These are phyloP conservation scores for Solanum medicagineum DNA, from an alignment of 257 asterid species.

Conservation along the genomic window DNA sequence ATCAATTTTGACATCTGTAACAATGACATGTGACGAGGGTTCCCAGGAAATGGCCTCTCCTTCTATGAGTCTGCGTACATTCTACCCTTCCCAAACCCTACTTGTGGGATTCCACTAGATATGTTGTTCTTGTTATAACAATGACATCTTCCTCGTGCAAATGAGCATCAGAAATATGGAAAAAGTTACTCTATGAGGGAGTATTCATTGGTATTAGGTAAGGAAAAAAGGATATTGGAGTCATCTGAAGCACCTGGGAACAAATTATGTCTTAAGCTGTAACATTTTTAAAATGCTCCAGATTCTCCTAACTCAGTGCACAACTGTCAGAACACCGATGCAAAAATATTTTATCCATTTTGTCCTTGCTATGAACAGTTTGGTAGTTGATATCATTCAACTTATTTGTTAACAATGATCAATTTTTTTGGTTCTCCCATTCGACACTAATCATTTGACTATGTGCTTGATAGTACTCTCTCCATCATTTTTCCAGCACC, in stretches of 20 bases:
- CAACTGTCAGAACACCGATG: conserved; percentile 28
- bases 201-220: background rate
- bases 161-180: too few species aligned
- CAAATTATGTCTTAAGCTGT: conserved; percentile 78
- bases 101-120: too few species aligned
- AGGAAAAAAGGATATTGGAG: background rate
- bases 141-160: too few species aligned
- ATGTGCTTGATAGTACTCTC: too few species aligned
- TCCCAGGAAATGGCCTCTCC: conserved; percentile 1
- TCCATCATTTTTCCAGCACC: too few species aligned
- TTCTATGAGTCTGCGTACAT: background rate
- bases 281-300: conserved; percentile 50
- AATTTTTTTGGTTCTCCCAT: too few species aligned
- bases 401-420: background rate
- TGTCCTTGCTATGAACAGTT: background rate
- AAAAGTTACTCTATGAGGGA: background rate
- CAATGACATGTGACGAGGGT: conserved; percentile 31
- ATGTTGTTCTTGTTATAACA: too few species aligned
- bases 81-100: too few species aligned
- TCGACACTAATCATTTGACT: too few species aligned
- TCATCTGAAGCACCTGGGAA: conserved; percentile 51
- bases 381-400: background rate
- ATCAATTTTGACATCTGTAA: conserved; percentile 69
- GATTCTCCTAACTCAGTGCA: conserved; percentile 73
- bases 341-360: conserved; percentile 1